Percentiles rank a stretch among this genome's conserved stretches.
These are phyloP conservation scores for Penicillium bialowiezense DNA, from an alignment of 495 filamentous ascomycete genomes.

Conservation along the genomic window DNA sequence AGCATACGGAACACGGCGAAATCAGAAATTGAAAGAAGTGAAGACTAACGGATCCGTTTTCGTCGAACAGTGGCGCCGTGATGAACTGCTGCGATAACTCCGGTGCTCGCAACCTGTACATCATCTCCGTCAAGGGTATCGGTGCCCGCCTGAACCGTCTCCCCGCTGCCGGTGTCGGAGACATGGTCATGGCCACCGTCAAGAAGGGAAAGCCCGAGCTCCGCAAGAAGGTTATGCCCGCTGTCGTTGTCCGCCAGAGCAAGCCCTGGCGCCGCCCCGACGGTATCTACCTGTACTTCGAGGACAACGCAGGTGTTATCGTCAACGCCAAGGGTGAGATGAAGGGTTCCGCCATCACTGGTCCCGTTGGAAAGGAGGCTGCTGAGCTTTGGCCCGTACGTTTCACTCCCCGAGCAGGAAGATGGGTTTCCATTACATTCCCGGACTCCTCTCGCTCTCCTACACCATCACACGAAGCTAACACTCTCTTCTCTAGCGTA, in stretches of 20 bases:
- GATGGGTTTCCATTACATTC: not conserved
- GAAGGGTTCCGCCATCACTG: slow-evolving; percentile 99
- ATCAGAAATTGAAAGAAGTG: slow-evolving; percentile 1
- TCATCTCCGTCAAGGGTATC: slow-evolving; percentile 99
- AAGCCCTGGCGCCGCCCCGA: slow-evolving; percentile 99
- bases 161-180: slow-evolving; percentile 94
- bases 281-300: slow-evolving; percentile 98
- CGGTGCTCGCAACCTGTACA: slow-evolving; percentile 98
- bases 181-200: slow-evolving; percentile 99
- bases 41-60: slow-evolving; percentile 22
- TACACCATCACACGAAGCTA: not conserved
- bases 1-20: slow-evolving; percentile 5
- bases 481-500: slow-evolving; percentile 68
- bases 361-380: slow-evolving; percentile 98
- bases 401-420: slow-evolving; percentile 9
- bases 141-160: slow-evolving; percentile 98
- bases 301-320: slow-evolving; percentile 99
- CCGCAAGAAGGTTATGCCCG: slow-evolving; percentile 99
- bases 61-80: slow-evolving; percentile 73
- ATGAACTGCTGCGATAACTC: slow-evolving; percentile 99
- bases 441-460: not conserved
- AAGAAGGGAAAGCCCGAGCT: slow-evolving; percentile 99
- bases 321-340: slow-evolving; percentile 99
- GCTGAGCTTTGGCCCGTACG: slow-evolving; percentile 98
- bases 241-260: slow-evolving; percentile 94